phyloP scores from a whole-genome alignment of 148 eudicot genomes.

The Rhododendron mucronatum region DNA sequence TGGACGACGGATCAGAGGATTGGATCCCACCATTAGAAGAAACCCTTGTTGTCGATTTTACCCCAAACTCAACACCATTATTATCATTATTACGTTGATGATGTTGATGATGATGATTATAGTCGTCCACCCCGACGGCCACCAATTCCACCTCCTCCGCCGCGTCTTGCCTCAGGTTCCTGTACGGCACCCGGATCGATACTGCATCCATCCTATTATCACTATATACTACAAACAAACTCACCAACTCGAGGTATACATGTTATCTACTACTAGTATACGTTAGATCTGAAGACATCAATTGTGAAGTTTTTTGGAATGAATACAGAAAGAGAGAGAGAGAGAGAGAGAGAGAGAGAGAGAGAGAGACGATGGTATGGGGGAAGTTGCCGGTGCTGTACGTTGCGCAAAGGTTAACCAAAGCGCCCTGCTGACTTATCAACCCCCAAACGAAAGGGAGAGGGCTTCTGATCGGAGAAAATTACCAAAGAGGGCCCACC shows the following conservation, averaged over 20 bases:
- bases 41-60: neutral
- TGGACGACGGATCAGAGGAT: neutral
- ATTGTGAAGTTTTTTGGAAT: neutral
- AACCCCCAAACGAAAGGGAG: neutral
- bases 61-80: neutral
- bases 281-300: neutral
- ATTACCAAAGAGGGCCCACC: neutral
- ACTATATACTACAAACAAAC: neutral
- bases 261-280: neutral
- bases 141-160: constrained; percentile 34
- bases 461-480: neutral
- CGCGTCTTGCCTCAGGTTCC: constrained; percentile 18
- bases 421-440: neutral
- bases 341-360: neutral
- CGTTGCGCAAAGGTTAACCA: neutral
- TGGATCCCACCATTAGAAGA: constrained; percentile 11
- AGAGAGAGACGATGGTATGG: neutral
- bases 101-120: neutral
- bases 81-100: neutral
- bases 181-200: constrained; percentile 39
- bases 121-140: neutral
- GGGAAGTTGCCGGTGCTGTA: neutral
- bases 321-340: neutral
- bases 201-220: constrained; percentile 19
- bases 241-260: neutral